Percentiles rank a stretch among this genome's conserved stretches.
Conservation (phyloP, 2,329 filamentous ascomycete genomes). For the Aspergillus piperis region DNA sequence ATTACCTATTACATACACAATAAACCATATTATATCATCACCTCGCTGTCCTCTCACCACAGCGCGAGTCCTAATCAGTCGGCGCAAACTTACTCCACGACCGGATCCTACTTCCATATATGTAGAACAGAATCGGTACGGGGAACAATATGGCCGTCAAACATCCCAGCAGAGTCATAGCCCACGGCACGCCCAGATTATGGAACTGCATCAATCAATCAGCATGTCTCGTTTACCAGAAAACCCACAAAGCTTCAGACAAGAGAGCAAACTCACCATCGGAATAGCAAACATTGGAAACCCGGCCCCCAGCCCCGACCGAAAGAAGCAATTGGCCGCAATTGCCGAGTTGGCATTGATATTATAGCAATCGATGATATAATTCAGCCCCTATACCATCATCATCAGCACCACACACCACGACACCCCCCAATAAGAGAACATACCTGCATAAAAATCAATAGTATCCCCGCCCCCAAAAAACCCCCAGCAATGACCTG, state of each 20-base stretch:
- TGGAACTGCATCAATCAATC: constrained; percentile 23
- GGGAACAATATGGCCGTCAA: constrained; percentile 36
- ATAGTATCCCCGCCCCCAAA: constrained; percentile 46
- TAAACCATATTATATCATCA: no score
- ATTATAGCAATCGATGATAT: constrained; percentile 39
- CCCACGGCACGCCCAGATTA: constrained; percentile 32
- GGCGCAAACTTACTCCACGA: constrained; percentile 42
- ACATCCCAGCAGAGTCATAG: constrained; percentile 32
- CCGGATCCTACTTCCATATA: constrained; percentile 44
- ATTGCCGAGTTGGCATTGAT: constrained; percentile 36
- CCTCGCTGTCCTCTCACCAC: no score
- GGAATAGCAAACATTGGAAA: constrained; percentile 32
- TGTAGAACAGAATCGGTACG: constrained; percentile 47
- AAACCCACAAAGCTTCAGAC: accelerated
- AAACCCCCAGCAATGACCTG: constrained; percentile 48
- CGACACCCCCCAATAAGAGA: no score
- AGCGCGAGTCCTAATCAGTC: background rate
- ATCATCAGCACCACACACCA: background rate
- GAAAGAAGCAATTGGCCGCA: constrained; percentile 34
- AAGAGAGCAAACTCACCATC: constrained; percentile 10
- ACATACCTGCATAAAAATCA: constrained; percentile 39
- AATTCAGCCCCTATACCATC: constrained; percentile 28
- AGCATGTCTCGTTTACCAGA: no score
- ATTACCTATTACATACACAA: no score
- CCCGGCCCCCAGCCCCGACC: constrained; percentile 30